Evolutionary conservation across 495 filamentous ascomycete genomes (phyloP).

Genomic region (Penicillium argentinense): DNA sequence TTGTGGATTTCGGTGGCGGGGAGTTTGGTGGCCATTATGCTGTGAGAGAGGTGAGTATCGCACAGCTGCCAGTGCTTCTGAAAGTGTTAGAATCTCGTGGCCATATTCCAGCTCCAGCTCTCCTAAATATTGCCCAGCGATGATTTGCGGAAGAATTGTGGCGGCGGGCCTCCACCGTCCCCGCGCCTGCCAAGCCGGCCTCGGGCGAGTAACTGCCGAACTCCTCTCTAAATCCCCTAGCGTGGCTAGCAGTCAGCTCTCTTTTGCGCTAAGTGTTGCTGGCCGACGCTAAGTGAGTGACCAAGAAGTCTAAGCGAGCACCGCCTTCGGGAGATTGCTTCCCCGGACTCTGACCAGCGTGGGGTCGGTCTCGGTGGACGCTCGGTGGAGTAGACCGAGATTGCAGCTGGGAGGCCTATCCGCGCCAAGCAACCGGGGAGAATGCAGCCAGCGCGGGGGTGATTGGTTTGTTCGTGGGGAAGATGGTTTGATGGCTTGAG

Average conservation of each 20-base stretch:
- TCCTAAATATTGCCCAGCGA: slow-evolving; percentile 7
- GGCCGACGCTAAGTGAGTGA: not conserved
- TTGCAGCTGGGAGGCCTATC: not conserved
- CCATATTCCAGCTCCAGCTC: not conserved
- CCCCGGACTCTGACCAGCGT: slow-evolving; percentile 18
- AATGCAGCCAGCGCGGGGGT: not conserved
- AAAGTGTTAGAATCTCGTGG: too few species aligned
- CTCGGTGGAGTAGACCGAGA: too few species aligned
- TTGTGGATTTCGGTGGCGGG: slow-evolving; percentile 47
- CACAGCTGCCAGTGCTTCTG: too few species aligned
- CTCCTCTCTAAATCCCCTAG: too few species aligned
- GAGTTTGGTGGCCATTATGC: slow-evolving; percentile 21
- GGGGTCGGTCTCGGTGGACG: too few species aligned
- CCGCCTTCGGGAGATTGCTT: slow-evolving; percentile 16
- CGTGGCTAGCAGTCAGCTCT: too few species aligned
- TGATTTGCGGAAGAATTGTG: slow-evolving; percentile 18
- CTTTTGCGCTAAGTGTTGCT: too few species aligned
- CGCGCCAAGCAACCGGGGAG: slow-evolving; percentile 16
- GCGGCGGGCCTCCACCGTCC: slow-evolving; percentile 7
- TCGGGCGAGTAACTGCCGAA: slow-evolving; percentile 19
- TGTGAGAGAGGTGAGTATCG: not conserved
- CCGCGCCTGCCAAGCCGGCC: slow-evolving; percentile 16
- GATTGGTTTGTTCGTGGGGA: slow-evolving; percentile 2
- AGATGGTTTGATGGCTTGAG: slow-evolving; percentile 1
- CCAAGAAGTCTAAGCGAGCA: not conserved